Conservation (phyloP, 1,284 basidiomycete genomes). For the Cutaneotrichosporon sp. region DNA sequence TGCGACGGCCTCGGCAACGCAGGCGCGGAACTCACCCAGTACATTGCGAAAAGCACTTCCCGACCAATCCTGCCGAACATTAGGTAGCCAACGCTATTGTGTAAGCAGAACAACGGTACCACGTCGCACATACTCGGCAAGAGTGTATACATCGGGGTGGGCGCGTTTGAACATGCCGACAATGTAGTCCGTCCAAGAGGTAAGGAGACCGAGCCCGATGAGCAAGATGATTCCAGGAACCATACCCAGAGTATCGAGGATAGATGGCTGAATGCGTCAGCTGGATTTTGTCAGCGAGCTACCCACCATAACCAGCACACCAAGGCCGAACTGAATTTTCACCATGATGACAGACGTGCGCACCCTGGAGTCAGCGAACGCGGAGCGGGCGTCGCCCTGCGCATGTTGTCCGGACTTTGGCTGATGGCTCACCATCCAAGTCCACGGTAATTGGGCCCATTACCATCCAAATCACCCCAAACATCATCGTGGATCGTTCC, state of each 20-base stretch:
- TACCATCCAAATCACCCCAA: slow-evolving; percentile 36
- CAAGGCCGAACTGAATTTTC: slow-evolving; percentile 43
- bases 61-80: slow-evolving; percentile 23
- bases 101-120: background rate
- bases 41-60: slow-evolving; percentile 26
- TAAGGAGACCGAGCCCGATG: slow-evolving; percentile 26
- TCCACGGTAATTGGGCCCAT: slow-evolving; percentile 41
- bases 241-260: slow-evolving; percentile 27
- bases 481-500: slow-evolving; percentile 30
- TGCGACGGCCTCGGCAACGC: no score
- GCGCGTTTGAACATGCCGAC: slow-evolving; percentile 22
- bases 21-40: slow-evolving; percentile 21
- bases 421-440: slow-evolving; percentile 27
- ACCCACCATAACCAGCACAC: slow-evolving; percentile 31
- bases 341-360: slow-evolving; percentile 32
- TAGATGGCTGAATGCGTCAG: slow-evolving; percentile 14
- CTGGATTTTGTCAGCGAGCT: no score
- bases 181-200: slow-evolving; percentile 23
- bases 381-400: no score
- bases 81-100: slow-evolving; percentile 15
- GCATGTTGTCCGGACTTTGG: no score
- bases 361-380: slow-evolving; percentile 20
- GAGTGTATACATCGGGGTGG: slow-evolving; percentile 13
- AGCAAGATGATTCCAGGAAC: slow-evolving; percentile 34
- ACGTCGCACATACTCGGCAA: slow-evolving; percentile 1